Conservation (phyloP, 768 basidiomycete species). For the Leccinum obscurum region DNA sequence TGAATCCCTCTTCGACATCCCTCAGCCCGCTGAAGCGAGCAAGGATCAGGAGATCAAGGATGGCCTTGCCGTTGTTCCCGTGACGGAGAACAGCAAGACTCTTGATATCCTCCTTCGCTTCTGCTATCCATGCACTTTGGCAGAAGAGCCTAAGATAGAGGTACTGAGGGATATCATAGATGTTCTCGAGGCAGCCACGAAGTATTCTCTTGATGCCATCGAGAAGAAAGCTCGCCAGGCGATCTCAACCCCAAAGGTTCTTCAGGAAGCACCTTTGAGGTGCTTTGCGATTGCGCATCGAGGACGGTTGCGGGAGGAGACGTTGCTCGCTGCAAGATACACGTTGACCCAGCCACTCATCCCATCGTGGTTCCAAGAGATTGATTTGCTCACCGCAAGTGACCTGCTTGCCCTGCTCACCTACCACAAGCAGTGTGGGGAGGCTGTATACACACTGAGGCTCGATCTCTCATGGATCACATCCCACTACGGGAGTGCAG, state of each 20-base stretch:
- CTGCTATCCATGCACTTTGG: constrained; percentile 12
- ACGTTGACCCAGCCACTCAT: constrained; percentile 30
- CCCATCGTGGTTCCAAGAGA: constrained; percentile 26
- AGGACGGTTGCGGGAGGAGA: constrained; percentile 23
- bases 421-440: constrained; percentile 19
- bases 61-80: constrained; percentile 19
- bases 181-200: constrained; percentile 16
- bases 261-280: constrained; percentile 26
- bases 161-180: constrained; percentile 4
- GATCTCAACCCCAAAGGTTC: constrained; percentile 20
- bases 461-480: constrained; percentile 16
- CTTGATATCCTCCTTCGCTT: constrained; percentile 19
- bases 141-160: constrained; percentile 22
- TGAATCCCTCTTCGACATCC: constrained; percentile 32
- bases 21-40: constrained; percentile 18
- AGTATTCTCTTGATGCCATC: constrained; percentile 20
- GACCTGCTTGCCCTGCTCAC: constrained; percentile 28
- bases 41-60: constrained; percentile 12
- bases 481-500: not conserved
- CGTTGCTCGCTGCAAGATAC: constrained; percentile 27
- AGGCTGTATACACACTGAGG: constrained; percentile 10
- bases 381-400: constrained; percentile 27
- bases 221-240: constrained; percentile 17
- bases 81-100: constrained; percentile 10
- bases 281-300: constrained; percentile 33